Conservation (phyloP, 1,284 basidiomycete genomes). For the Vanrija sp. region DNA sequence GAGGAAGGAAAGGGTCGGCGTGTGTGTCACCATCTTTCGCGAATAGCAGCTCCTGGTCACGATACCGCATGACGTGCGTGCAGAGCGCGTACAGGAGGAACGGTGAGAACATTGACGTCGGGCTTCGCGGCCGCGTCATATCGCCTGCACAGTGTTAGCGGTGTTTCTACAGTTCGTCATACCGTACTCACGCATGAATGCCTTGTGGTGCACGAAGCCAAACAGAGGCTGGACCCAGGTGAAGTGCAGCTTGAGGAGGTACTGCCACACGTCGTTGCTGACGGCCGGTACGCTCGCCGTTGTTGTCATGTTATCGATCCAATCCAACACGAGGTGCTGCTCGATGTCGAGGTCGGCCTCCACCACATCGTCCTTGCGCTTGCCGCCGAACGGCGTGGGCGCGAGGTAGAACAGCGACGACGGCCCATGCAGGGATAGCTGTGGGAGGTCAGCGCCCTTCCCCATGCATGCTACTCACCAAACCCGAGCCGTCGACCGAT, state of each 20-base stretch:
- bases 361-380: not conserved
- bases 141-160: not conserved
- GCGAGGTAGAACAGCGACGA: constrained; percentile 6
- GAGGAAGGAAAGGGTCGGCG: not conserved
- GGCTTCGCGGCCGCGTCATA: not conserved
- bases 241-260: constrained; percentile 1
- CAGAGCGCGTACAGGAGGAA: not conserved
- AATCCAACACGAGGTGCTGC: not conserved
- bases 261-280: not conserved
- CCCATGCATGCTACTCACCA: not conserved
- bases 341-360: not conserved
- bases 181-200: not conserved
- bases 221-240: constrained; percentile 4
- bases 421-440: constrained; percentile 2
- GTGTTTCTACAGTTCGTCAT: not conserved
- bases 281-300: not conserved
- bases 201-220: constrained; percentile 1
- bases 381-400: not conserved
- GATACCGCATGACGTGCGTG: not conserved
- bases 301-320: not conserved
- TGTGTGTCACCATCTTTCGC: not conserved
- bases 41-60: not conserved
- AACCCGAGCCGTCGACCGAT: not conserved
- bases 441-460: not conserved
- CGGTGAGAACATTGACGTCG: not conserved